These are phyloP conservation scores for Cytospora leucostoma DNA, from an alignment of 2,329 filamentous ascomycete species.

Conservation along the genomic window DNA sequence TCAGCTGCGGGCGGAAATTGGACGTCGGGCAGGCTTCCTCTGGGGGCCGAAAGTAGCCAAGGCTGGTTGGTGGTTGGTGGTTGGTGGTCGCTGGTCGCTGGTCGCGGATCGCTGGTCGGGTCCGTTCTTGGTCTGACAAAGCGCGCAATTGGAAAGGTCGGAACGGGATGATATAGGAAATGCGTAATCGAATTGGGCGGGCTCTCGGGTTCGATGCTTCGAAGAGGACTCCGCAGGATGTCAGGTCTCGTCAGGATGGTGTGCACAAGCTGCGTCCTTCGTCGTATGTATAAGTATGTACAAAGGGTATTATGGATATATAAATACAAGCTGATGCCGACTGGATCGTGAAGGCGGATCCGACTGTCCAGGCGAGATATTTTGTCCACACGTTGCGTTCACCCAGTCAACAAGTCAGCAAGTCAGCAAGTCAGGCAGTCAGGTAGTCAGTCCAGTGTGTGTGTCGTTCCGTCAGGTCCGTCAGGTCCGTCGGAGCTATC, in stretches of 20 bases:
- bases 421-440: no score
- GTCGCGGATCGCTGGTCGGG: no score
- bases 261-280: no score
- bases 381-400: background rate
- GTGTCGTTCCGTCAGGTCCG: no score
- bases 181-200: background rate
- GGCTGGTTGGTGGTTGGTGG: background rate
- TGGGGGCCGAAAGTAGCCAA: background rate
- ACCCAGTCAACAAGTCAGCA: no score
- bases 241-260: background rate
- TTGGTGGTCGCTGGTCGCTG: no score
- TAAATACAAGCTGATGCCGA: background rate
- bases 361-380: background rate
- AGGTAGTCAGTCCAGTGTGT: no score
- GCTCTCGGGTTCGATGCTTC: background rate
- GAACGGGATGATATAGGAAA: background rate
- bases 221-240: background rate
- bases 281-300: background rate
- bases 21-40: background rate
- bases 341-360: background rate
- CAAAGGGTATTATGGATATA: background rate
- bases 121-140: background rate
- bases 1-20: background rate
- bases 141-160: background rate
- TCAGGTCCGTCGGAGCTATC: no score